Evolutionary conservation across 2,329 filamentous ascomycete species (phyloP).

Genomic region (Sarocladium oryzae): DNA sequence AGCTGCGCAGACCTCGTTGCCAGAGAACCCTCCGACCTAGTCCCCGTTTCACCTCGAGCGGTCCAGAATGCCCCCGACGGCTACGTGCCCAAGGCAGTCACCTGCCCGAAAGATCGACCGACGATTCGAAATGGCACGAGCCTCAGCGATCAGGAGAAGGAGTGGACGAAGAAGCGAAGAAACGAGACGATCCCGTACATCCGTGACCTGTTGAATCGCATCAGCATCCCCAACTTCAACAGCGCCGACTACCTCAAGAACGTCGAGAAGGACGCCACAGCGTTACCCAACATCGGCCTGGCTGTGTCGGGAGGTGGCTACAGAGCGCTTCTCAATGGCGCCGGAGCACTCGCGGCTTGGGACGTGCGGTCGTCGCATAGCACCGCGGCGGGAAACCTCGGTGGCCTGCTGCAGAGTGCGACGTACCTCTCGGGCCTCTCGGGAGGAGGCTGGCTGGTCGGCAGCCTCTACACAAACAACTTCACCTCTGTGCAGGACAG

Average conservation of each 20-base stretch:
- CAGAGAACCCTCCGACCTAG: slow-evolving; percentile 9
- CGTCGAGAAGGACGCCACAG: slow-evolving; percentile 22
- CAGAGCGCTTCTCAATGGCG: slow-evolving; percentile 77
- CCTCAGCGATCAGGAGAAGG: slow-evolving; percentile 62
- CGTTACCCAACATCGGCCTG: slow-evolving; percentile 58
- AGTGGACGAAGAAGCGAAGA: slow-evolving; percentile 68
- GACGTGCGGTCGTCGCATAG: slow-evolving; percentile 59
- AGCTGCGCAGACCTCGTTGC: neutral
- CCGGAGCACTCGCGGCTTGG: slow-evolving; percentile 71
- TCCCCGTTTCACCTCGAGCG: slow-evolving; percentile 19
- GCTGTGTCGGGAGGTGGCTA: slow-evolving; percentile 82
- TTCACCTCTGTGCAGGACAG: slow-evolving; percentile 54
- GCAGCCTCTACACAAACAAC: slow-evolving; percentile 79
- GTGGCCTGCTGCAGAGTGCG: slow-evolving; percentile 71
- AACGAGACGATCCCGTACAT: slow-evolving; percentile 70
- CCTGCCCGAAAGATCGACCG: slow-evolving; percentile 66
- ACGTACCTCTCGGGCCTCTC: slow-evolving; percentile 79
- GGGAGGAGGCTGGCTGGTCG: slow-evolving; percentile 78
- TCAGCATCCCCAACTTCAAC: slow-evolving; percentile 74
- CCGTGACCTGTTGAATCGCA: slow-evolving; percentile 61
- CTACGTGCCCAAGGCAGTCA: slow-evolving; percentile 63
- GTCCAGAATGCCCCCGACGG: slow-evolving; percentile 34
- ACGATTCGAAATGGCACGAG: slow-evolving; percentile 54
- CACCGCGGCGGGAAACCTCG: slow-evolving; percentile 55
- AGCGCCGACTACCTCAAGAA: slow-evolving; percentile 59